Conservation (phyloP, 495 filamentous ascomycete species). For the Echria macrotheca region DNA sequence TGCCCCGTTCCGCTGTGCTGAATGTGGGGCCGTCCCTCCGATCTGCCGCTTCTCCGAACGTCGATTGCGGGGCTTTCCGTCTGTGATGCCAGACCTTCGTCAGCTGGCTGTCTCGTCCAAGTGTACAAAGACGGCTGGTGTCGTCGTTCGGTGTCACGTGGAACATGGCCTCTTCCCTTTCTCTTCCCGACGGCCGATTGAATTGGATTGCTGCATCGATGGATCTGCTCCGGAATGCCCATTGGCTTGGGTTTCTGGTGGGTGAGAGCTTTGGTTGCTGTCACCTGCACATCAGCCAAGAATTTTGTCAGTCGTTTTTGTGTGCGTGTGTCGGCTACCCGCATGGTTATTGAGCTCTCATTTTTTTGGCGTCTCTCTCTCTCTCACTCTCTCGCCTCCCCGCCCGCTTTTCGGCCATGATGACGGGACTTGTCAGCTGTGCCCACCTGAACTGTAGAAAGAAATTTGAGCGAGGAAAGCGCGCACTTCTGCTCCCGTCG, state of each 20-base stretch:
- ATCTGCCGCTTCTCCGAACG: constrained; percentile 2
- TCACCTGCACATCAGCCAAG: constrained; percentile 1
- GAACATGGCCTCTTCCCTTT: not conserved
- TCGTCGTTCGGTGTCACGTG: not conserved
- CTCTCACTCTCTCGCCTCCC: too few species aligned
- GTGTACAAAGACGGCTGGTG: not conserved
- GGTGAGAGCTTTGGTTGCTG: not conserved
- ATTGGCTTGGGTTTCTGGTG: not conserved
- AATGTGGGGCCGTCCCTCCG: constrained; percentile 8
- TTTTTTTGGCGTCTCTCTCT: too few species aligned
- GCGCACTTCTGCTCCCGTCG: not conserved
- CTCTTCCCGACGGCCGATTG: not conserved
- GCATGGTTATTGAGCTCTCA: too few species aligned
- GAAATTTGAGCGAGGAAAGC: not conserved
- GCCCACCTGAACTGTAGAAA: too few species aligned
- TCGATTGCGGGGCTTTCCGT: constrained; percentile 1
- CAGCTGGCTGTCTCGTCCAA: not conserved
- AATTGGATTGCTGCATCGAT: not conserved
- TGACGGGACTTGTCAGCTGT: not conserved
- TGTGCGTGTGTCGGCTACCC: too few species aligned
- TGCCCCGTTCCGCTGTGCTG: constrained; percentile 4
- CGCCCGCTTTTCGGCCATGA: too few species aligned
- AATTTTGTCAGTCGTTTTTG: too few species aligned
- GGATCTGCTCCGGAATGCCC: not conserved
- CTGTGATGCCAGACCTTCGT: not conserved